Conservation (phyloP, 2,329 filamentous ascomycete species). For the Colletotrichum truncatum region DNA sequence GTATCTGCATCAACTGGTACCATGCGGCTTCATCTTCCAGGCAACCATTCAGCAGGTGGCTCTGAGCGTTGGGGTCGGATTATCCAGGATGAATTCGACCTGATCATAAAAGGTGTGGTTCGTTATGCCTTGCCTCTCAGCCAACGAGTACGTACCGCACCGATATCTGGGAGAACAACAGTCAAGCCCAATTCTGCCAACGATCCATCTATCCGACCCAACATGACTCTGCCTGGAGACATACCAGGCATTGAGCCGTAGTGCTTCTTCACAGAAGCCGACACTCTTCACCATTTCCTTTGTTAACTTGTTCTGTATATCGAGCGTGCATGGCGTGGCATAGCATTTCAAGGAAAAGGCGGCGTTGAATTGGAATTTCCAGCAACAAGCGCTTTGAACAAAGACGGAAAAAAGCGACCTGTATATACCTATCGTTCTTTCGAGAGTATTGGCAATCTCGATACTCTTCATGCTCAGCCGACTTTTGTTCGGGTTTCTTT, state of each 20-base stretch:
- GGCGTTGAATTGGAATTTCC: constrained; percentile 25
- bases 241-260: constrained; percentile 15
- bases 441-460: constrained; percentile 8
- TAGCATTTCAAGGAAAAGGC: constrained; percentile 30
- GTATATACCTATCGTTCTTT: constrained; percentile 21
- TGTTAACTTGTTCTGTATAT: constrained; percentile 44
- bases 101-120: constrained; percentile 90
- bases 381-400: constrained; percentile 25
- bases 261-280: constrained; percentile 1
- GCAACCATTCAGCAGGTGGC: constrained; percentile 89
- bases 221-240: constrained; percentile 42
- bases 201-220: constrained; percentile 53
- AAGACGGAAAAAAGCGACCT: constrained; percentile 26
- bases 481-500: constrained; percentile 5
- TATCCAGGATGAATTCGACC: constrained; percentile 89
- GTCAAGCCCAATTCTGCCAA: constrained; percentile 72
- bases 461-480: background rate
- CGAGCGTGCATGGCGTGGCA: constrained; percentile 45
- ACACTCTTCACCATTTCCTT: constrained; percentile 32
- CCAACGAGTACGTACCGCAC: constrained; percentile 65
- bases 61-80: constrained; percentile 90
- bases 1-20: constrained; percentile 81
- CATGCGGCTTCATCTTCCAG: constrained; percentile 82
- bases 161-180: constrained; percentile 66
- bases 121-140: constrained; percentile 79